Conservation (phyloP, 257 asterid genomes). For the Dorcoceras hygrometricum region DNA sequence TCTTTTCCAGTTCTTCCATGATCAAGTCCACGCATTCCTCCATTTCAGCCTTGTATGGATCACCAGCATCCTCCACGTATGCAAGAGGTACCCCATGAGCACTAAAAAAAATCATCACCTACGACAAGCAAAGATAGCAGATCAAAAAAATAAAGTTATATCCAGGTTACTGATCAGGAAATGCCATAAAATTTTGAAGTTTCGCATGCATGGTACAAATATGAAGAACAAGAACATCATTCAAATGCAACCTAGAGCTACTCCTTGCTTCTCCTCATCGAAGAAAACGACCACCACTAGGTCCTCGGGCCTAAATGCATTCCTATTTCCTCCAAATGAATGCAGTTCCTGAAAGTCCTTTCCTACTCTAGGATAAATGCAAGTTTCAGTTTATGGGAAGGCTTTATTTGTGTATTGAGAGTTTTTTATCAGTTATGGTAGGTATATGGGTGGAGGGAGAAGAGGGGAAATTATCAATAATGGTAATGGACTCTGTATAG, state of each 20-base stretch:
- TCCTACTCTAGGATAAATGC: no score
- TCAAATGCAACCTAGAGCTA: background rate
- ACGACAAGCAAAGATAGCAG: constrained; percentile 18
- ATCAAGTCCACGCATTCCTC: constrained; percentile 98
- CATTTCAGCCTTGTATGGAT: constrained; percentile 99
- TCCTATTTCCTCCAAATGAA: background rate
- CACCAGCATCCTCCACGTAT: constrained; percentile 99
- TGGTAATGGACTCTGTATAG: no score
- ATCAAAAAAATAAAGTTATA: background rate
- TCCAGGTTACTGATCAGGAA: background rate
- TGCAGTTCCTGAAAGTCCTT: background rate
- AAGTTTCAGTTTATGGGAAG: no score
- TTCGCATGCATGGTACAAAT: background rate
- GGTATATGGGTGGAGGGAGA: background rate
- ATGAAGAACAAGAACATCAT: background rate
- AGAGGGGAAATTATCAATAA: background rate
- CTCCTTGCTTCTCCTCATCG: background rate
- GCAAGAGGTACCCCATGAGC: constrained; percentile 99
- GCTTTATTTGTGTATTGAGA: background rate
- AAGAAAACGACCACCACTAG: background rate
- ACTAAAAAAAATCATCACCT: constrained; percentile 98
- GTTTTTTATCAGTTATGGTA: background rate
- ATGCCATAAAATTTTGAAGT: background rate
- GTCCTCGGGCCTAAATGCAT: background rate
- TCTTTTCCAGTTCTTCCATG: constrained; percentile 90